A percentile compares a stretch with the other conserved stretches of the same genome.
These are phyloP conservation scores for Trametes punicea DNA, from an alignment of 768 basidiomycete species.

Conservation along the genomic window DNA sequence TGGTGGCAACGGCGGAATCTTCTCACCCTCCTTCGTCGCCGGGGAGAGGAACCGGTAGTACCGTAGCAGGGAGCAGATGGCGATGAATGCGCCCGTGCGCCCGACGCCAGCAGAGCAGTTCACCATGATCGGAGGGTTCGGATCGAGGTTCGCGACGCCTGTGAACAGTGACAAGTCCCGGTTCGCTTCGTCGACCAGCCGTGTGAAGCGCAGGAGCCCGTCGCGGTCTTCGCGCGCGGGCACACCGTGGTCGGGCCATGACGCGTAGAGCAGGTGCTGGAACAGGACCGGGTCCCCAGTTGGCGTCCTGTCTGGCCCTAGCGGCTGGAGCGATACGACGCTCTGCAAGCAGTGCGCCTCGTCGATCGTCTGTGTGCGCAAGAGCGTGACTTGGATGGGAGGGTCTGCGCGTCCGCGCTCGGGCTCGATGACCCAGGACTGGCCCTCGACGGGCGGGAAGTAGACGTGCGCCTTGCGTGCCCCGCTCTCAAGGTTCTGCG, in stretches of 20 bases:
- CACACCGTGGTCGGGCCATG: slow-evolving; percentile 88
- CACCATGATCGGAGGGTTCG: slow-evolving; percentile 75
- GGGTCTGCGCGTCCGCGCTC: slow-evolving; percentile 38
- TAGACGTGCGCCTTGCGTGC: slow-evolving; percentile 75
- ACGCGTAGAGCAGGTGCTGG: slow-evolving; percentile 67
- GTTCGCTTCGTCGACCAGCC: slow-evolving; percentile 63
- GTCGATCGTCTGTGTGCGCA: slow-evolving; percentile 41
- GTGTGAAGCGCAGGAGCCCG: slow-evolving; percentile 59
- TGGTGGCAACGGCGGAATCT: slow-evolving; percentile 35
- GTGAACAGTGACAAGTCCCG: slow-evolving; percentile 38
- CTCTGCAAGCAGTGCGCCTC: slow-evolving; percentile 62
- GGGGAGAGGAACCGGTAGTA: slow-evolving; percentile 41
- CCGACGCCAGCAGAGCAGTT: slow-evolving; percentile 89
- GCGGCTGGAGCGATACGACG: slow-evolving; percentile 50
- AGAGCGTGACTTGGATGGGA: slow-evolving; percentile 57
- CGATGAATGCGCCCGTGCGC: slow-evolving; percentile 83
- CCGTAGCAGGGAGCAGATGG: slow-evolving; percentile 75
- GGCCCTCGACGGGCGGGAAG: slow-evolving; percentile 61
- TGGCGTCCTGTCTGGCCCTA: slow-evolving; percentile 24
- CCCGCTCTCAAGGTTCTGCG: slow-evolving; percentile 65
- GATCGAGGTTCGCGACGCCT: slow-evolving; percentile 34
- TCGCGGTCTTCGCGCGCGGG: slow-evolving; percentile 57
- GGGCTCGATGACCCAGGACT: slow-evolving; percentile 42
- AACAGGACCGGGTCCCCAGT: slow-evolving; percentile 45
- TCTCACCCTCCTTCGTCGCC: slow-evolving; percentile 30